These are phyloP conservation scores for Daldinia grandis DNA, from an alignment of 495 filamentous ascomycete species.

Conservation along the genomic window DNA sequence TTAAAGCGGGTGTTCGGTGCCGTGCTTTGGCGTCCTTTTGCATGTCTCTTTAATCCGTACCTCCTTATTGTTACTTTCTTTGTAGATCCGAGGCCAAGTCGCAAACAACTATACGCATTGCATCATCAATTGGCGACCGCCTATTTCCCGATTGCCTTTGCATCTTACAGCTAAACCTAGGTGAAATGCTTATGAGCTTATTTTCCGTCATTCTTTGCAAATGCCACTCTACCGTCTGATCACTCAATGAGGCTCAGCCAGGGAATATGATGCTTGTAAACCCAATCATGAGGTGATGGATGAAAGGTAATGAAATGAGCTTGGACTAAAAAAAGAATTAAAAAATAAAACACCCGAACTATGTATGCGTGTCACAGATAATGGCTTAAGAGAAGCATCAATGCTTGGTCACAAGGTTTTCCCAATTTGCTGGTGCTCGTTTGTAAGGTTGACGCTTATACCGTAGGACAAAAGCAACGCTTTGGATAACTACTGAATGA, in stretches of 20 bases:
- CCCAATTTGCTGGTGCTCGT: slow-evolving; percentile 21
- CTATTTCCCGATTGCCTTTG: slow-evolving; percentile 7
- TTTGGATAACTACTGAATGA: background rate
- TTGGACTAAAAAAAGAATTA: slow-evolving; percentile 22
- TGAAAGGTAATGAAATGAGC: slow-evolving; percentile 2
- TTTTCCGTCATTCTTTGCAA: slow-evolving; percentile 35
- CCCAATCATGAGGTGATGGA: slow-evolving; percentile 35
- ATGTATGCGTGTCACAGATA: slow-evolving; percentile 8
- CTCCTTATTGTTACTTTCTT: slow-evolving; percentile 16
- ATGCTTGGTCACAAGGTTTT: slow-evolving; percentile 29
- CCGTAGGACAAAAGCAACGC: slow-evolving; percentile 6
- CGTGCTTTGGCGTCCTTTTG: background rate
- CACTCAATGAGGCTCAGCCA: slow-evolving; percentile 7
- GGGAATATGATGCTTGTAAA: slow-evolving; percentile 20
- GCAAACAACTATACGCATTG: slow-evolving; percentile 36
- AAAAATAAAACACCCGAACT: background rate
- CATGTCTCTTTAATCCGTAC: slow-evolving; percentile 6
- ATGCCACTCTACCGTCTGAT: slow-evolving; percentile 13
- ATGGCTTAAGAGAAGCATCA: background rate
- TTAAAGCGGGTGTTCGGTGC: slow-evolving; percentile 2
- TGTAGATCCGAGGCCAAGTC: slow-evolving; percentile 29
- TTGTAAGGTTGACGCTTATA: slow-evolving; percentile 24
- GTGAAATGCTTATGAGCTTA: slow-evolving; percentile 28
- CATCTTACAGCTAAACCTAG: background rate
- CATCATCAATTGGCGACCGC: slow-evolving; percentile 36